phyloP scores from a whole-genome alignment of 2,329 filamentous ascomycete species.

The Meredithiella fracta region DNA sequence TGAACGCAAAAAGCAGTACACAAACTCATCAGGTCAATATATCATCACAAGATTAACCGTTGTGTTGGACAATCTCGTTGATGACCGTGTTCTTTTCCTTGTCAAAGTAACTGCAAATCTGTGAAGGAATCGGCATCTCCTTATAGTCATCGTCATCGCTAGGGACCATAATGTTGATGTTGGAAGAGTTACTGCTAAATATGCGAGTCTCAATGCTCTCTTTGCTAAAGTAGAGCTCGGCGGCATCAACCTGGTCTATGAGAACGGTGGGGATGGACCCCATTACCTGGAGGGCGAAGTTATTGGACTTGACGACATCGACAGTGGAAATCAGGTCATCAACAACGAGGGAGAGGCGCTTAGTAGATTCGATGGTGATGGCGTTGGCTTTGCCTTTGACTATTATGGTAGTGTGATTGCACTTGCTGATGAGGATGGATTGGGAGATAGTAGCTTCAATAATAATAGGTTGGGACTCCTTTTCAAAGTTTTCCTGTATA shows the following conservation, averaged over 20 bases:
- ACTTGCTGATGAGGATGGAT: slow-evolving; percentile 80
- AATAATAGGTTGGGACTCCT: slow-evolving; percentile 53
- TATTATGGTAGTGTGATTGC: slow-evolving; percentile 78
- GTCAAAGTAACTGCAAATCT: slow-evolving; percentile 65
- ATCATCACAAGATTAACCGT: slow-evolving; percentile 39
- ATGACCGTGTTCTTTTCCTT: slow-evolving; percentile 56
- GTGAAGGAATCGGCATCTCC: slow-evolving; percentile 75
- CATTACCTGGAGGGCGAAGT: slow-evolving; percentile 86
- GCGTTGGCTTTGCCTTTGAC: slow-evolving; percentile 89
- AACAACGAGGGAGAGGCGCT: slow-evolving; percentile 66
- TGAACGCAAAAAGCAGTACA: not conserved
- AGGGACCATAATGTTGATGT: slow-evolving; percentile 76
- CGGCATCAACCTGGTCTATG: slow-evolving; percentile 85
- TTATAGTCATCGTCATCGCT: slow-evolving; percentile 60
- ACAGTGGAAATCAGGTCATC: slow-evolving; percentile 81
- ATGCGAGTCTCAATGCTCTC: slow-evolving; percentile 65
- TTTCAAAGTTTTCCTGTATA: slow-evolving; percentile 74
- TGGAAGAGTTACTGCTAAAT: slow-evolving; percentile 74
- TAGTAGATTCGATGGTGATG: slow-evolving; percentile 86
- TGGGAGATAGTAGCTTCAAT: slow-evolving; percentile 71
- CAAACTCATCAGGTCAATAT: not conserved
- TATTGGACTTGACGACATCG: slow-evolving; percentile 87
- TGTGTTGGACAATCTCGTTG: slow-evolving; percentile 91
- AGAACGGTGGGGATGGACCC: slow-evolving; percentile 74
- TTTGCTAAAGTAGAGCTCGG: slow-evolving; percentile 69